A percentile compares a stretch with the other conserved stretches of the same genome.
Conservation (phyloP, 1,139 yeast genomes). For the Lodderomyces margitis region DNA sequence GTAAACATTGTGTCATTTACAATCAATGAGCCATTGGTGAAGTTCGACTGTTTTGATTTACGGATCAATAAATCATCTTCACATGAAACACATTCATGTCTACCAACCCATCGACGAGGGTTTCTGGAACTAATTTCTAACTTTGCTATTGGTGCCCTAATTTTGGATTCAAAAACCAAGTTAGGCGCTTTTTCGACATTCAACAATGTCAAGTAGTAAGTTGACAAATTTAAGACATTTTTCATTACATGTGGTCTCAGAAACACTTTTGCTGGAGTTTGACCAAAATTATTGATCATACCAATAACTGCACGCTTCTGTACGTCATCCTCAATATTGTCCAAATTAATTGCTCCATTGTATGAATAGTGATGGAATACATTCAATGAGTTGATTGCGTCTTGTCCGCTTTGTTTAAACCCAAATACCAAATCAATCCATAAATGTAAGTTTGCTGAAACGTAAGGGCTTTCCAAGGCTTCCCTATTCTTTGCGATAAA, state of each 20-base stretch:
- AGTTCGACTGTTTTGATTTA: constrained; percentile 23
- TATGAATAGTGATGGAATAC: constrained; percentile 82
- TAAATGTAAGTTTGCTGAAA: constrained; percentile 65
- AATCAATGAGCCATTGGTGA: constrained; percentile 34
- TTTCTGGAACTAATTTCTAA: constrained; percentile 38
- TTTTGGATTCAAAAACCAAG: constrained; percentile 35
- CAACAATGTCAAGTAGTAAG: constrained; percentile 29
- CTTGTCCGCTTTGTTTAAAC: constrained; percentile 66
- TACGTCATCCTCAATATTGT: constrained; percentile 64
- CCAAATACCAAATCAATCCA: constrained; percentile 90
- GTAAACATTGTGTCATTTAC: constrained; percentile 44
- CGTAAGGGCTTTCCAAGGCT: constrained; percentile 80
- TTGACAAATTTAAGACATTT: constrained; percentile 38
- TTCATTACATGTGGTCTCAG: constrained; percentile 58
- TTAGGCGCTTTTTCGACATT: constrained; percentile 20
- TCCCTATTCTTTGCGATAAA: constrained; percentile 74
- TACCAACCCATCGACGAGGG: constrained; percentile 42
- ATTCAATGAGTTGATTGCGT: constrained; percentile 63
- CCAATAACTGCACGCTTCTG: constrained; percentile 78
- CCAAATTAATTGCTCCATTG: constrained; percentile 78
- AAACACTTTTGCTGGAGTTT: constrained; percentile 75
- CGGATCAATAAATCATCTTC: constrained; percentile 43
- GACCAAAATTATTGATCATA: constrained; percentile 86
- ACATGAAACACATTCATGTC: constrained; percentile 37
- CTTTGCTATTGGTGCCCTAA: constrained; percentile 34